Evolutionary conservation across 805 yeast genomes (phyloP).

Genomic region (Monosporozyma siamensis): DNA sequence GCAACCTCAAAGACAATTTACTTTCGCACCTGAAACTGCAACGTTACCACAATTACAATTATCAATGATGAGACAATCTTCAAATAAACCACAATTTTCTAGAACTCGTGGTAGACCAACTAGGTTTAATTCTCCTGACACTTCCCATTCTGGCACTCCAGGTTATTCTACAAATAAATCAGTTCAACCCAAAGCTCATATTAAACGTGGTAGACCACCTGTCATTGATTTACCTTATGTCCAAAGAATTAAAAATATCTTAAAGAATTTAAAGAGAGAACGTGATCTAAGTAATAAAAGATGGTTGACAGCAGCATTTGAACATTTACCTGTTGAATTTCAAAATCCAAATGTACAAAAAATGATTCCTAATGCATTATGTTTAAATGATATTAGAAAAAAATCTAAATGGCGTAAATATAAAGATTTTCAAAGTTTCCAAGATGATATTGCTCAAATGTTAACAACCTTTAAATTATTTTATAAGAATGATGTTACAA

Average conservation of each 20-base stretch:
- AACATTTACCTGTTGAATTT: conserved; percentile 63
- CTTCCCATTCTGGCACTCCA: conserved; percentile 4
- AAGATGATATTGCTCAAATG: conserved; percentile 67
- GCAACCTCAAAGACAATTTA: not conserved
- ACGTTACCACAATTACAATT: not conserved
- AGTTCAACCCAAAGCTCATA: conserved; percentile 21
- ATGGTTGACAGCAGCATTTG: conserved; percentile 58
- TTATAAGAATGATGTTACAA: conserved; percentile 47
- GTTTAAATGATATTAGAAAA: conserved; percentile 64
- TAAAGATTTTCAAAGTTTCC: conserved; percentile 61
- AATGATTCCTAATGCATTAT: conserved; percentile 48
- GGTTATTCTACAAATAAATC: conserved; percentile 1
- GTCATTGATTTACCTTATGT: conserved; percentile 46
- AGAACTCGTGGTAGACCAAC: not conserved
- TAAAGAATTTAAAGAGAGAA: conserved; percentile 72
- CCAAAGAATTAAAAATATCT: conserved; percentile 77
- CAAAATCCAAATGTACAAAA: conserved; percentile 38
- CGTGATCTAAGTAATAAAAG: conserved; percentile 41
- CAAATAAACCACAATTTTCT: not conserved
- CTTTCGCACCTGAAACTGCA: too few species aligned
- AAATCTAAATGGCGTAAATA: conserved; percentile 81
- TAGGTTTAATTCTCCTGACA: not conserved
- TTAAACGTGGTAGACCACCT: conserved; percentile 32
- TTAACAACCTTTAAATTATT: conserved; percentile 63
- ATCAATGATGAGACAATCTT: not conserved